Percentiles rank a stretch among this genome's conserved stretches.
Conservation (phyloP, 23 red algal genomes). For the Gracilariopsis chorda region DNA sequence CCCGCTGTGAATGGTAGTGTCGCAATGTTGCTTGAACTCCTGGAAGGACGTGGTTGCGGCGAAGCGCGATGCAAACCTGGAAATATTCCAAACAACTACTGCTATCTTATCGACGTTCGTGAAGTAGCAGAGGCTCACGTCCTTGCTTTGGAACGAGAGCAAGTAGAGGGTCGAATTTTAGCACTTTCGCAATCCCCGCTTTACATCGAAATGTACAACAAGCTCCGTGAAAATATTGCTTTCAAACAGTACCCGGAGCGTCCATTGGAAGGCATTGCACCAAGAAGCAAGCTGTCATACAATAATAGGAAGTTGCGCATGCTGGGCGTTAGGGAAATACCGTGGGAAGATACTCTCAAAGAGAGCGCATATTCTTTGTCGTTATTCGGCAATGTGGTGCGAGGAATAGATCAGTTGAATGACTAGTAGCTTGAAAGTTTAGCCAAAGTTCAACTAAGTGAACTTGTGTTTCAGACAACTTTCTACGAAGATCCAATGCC, state of each 20-base stretch:
- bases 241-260: background rate
- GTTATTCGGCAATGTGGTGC: background rate
- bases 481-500: too few species aligned
- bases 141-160: conserved; percentile 3
- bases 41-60: background rate
- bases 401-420: background rate
- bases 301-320: conserved; percentile 3
- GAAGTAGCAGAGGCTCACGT: conserved; percentile 28
- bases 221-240: background rate
- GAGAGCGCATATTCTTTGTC: conserved; percentile 6
- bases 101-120: conserved; percentile 9
- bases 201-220: conserved; percentile 1
- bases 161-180: background rate
- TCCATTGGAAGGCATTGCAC: background rate
- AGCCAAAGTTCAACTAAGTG: too few species aligned
- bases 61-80: background rate
- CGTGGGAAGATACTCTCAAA: conserved; percentile 6
- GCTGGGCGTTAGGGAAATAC: conserved; percentile 11
- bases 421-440: too few species aligned
- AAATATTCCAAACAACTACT: conserved; percentile 7
- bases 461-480: too few species aligned
- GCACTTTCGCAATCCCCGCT: conserved; percentile 5
- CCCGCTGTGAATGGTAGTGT: conserved; percentile 3
- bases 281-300: background rate
- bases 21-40: conserved; percentile 1